Conservation (phyloP, 495 filamentous ascomycete species). For the Polyplosphaeria fusca region DNA sequence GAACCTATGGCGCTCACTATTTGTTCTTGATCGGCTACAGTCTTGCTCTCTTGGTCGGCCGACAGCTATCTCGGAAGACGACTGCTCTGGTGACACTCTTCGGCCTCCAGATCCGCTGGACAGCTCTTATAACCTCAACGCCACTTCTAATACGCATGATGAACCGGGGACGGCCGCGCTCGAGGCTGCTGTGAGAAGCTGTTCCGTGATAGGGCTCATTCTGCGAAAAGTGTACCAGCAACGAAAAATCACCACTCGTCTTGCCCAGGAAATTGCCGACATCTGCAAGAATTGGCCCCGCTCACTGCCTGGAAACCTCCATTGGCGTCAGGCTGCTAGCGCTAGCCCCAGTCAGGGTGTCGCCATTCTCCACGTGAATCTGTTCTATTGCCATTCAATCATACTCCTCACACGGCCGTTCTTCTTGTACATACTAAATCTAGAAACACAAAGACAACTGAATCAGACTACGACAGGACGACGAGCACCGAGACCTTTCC, state of each 20-base stretch:
- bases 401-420: slow-evolving; percentile 71
- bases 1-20: slow-evolving; percentile 60
- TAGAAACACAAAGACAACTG: slow-evolving; percentile 40
- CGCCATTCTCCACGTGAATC: slow-evolving; percentile 63
- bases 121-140: slow-evolving; percentile 28
- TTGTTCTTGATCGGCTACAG: slow-evolving; percentile 60
- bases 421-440: slow-evolving; percentile 56
- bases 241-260: slow-evolving; percentile 62
- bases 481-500: slow-evolving; percentile 38
- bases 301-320: slow-evolving; percentile 46
- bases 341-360: slow-evolving; percentile 55
- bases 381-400: slow-evolving; percentile 71
- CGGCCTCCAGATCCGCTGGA: slow-evolving; percentile 43
- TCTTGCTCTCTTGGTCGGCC: slow-evolving; percentile 58
- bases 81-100: slow-evolving; percentile 53
- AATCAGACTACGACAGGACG: slow-evolving; percentile 36
- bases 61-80: slow-evolving; percentile 59
- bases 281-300: slow-evolving; percentile 51
- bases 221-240: slow-evolving; percentile 67
- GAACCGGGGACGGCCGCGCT: slow-evolving; percentile 40
- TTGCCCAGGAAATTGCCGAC: slow-evolving; percentile 65
- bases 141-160: not conserved
- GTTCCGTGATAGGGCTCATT: slow-evolving; percentile 63
- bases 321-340: slow-evolving; percentile 50
- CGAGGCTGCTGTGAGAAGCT: slow-evolving; percentile 55